These are phyloP conservation scores for Peribolospora baueri DNA, from an alignment of 768 basidiomycete genomes.

Conservation along the genomic window DNA sequence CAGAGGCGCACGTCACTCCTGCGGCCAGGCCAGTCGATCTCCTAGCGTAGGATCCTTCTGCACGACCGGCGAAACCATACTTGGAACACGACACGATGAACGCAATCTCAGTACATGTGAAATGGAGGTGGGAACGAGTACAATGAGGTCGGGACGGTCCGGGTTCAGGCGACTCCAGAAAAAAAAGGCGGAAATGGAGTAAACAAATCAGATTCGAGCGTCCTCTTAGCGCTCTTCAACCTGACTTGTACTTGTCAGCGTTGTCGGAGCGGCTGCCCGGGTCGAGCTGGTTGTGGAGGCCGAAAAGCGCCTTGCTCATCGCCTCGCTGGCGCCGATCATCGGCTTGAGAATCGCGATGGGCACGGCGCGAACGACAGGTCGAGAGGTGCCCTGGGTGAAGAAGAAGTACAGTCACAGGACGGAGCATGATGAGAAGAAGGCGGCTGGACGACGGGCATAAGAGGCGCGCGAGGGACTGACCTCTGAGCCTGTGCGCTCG, in stretches of 20 bases:
- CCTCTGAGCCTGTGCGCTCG: slow-evolving; percentile 77
- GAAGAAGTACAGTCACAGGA: background rate
- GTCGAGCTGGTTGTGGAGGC: slow-evolving; percentile 77
- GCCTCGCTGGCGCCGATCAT: slow-evolving; percentile 98
- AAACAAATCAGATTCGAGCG: no score
- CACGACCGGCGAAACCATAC: no score
- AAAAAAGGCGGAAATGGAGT: no score
- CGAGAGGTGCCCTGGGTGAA: slow-evolving; percentile 57
- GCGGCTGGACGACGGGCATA: background rate
- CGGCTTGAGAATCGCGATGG: slow-evolving; percentile 85
- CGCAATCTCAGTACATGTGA: no score
- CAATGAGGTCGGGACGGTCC: no score
- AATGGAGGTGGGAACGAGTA: no score
- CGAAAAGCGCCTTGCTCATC: slow-evolving; percentile 79
- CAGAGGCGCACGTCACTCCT: no score
- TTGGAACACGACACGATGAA: no score
- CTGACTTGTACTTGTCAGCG: slow-evolving; percentile 74
- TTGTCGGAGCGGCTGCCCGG: slow-evolving; percentile 58
- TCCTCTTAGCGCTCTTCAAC: no score
- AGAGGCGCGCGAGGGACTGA: slow-evolving; percentile 18
- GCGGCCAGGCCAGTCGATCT: no score
- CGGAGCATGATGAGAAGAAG: background rate
- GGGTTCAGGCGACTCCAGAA: no score
- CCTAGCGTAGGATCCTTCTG: no score
- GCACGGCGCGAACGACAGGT: slow-evolving; percentile 86